Conservation (phyloP, 345 rosid genomes). For the Cardamine resedifolia region DNA sequence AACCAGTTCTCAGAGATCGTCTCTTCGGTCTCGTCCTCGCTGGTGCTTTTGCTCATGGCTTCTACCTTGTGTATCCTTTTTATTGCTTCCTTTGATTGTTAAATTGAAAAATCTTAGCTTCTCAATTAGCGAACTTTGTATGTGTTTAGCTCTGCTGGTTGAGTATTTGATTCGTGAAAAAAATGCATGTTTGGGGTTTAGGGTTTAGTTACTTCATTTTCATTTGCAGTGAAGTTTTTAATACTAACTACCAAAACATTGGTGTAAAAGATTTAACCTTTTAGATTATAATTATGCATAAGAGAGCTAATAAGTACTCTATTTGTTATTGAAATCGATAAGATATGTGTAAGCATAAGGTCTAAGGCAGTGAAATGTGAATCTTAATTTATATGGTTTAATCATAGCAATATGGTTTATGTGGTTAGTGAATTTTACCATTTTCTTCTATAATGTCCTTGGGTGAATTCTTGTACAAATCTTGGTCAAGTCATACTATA, state of each 20-base stretch:
- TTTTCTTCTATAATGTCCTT: neutral
- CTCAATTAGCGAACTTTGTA: neutral
- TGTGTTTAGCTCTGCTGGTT: neutral
- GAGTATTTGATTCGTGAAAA: neutral
- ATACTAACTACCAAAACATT: too few relatives aligned
- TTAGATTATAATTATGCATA: too few relatives aligned
- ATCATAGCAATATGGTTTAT: neutral
- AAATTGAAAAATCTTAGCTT: neutral
- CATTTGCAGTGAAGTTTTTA: too few relatives aligned
- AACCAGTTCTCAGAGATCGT: slow-evolving; percentile 81
- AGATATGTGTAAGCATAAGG: neutral
- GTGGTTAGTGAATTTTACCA: neutral
- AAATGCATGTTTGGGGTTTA: neutral
- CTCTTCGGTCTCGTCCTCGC: slow-evolving; percentile 74
- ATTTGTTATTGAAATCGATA: too few relatives aligned
- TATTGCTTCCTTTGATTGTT: neutral
- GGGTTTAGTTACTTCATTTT: neutral
- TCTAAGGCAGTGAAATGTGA: neutral
- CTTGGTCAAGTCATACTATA: too few relatives aligned
- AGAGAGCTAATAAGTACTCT: neutral
- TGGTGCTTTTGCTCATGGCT: slow-evolving; percentile 89
- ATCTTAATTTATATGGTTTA: neutral
- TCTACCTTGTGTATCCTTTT: slow-evolving; percentile 94
- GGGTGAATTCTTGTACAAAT: neutral
- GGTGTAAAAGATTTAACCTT: too few relatives aligned